Evolutionary conservation across 1,284 basidiomycete species (phyloP), one percentile per base, ranked within the genome.

Genomic region (Sporisorium reilianum): DNA sequence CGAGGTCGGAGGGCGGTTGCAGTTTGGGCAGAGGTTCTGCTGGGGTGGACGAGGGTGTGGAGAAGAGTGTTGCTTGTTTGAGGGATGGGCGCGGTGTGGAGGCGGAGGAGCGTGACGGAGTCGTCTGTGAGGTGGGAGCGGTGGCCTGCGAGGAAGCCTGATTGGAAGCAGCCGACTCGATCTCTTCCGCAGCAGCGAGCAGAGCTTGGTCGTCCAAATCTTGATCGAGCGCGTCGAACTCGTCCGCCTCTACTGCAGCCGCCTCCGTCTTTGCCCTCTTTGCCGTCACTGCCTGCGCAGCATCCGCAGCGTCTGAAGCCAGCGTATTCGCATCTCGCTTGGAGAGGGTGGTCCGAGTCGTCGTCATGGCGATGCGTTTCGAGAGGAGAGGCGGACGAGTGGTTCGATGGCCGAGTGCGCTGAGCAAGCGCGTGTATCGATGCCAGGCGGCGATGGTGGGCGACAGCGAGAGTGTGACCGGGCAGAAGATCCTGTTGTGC

Each of bases 151-250:
- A 65, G 9, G 61, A 57, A 2, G 58, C 40, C 4, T 34, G 32
- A 22, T 44, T 57, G 23, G 64, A 64, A 9, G 61, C 65, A 22
- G 64, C 63, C 5, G 55, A 54, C 38, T 81, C 80, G 34, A 60
- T 57, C 25, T 69, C 57, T 32, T 80, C 63, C 9, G 74, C 62
- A 18, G 80, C 80, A n/a, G 63, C 70, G 12, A 81, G 22, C 38
- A 81, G 64, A 22, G 77, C 78, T 34, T 75, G 55, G 5, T 78
- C 73, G 53, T 73, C 72, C 3, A 74, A 45, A 7, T 59, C 63
- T 49, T 51, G 64, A 42, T 71, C 75, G 11, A 65, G 62, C 12
- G 49, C 42, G 42, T 78, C 78, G 52, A 78, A 77, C 11, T 80
- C 78, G 20, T 80, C 77, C n/a, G n/a, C n/a, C 8, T 65, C 26